Base-by-base conservation (phyloP, 2,329 filamentous ascomycete species). In the Neonectria ditissima region DNA sequence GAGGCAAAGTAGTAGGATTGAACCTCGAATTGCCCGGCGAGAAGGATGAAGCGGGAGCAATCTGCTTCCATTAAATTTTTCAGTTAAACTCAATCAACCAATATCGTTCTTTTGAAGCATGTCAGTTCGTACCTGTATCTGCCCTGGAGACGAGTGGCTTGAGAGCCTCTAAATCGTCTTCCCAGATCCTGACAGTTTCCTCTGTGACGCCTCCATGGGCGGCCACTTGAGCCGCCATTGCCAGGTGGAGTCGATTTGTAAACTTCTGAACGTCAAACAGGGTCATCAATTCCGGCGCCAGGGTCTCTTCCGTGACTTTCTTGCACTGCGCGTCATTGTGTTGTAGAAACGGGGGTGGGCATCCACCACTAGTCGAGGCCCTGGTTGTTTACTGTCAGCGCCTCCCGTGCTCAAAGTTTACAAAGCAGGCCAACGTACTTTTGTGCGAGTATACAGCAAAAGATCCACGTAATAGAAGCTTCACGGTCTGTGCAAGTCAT, bases 1-100 rank as follows among this genome's bases (percentile, higher is more conserved):
- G 82, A 82, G 65, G 81, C 78, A 67, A 87, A 83, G 75, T 86
- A 86, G 73, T 83, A 86, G 1, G 78, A 75, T 65, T 87, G 84
- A 9, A 87, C 80, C 59, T 87, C 84, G n/a, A 86, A 78, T 22
- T 82, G 79, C 1, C 84, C 81, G 0, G 83, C 78, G 4, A 86
- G 73, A 9, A 84, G 74, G 52, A 83, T 82, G 69, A 86, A 84
- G 16, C 80, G 77, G 55, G 84, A 81, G 22, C 84, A 73, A 41
- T 85, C 84, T 84, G n/a, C 14, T 20, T 48, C 32, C 5, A 5
- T 5, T 28, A 8, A 9, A 22, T 6, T 47, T 20, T 13, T 51
- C 18, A 20, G 3, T 16, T 48, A 20, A 6, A 45, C 30, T 22
- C 52, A 32, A 13, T 47, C 54, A 6, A 32, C 18, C 4, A 24